phyloP scores from a whole-genome alignment of 345 rosid genomes.

The Camelina hispida region DNA sequence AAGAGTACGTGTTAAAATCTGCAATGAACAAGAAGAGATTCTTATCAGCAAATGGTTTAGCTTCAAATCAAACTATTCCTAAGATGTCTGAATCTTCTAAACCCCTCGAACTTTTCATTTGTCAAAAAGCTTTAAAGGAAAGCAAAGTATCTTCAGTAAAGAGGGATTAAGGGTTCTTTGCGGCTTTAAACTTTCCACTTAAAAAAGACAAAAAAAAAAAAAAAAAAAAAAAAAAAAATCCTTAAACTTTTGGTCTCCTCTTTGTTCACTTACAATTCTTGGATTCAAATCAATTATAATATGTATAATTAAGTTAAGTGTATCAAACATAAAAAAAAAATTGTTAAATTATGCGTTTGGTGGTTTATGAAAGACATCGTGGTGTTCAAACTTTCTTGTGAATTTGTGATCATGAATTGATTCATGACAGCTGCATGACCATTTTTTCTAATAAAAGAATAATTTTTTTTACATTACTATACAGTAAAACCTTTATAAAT shows the following conservation, averaged over 20 bases:
- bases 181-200: neutral
- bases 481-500: too few species aligned
- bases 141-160: conserved; percentile 30
- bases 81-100: conserved; percentile 48
- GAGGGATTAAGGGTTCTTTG: conserved; percentile 22
- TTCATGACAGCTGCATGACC: too few species aligned
- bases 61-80: conserved; percentile 37
- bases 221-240: too few species aligned
- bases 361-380: neutral
- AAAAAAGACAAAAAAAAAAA: too few species aligned
- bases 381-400: too few species aligned
- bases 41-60: conserved; percentile 38
- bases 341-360: neutral
- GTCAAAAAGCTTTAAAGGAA: conserved; percentile 28
- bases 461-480: too few species aligned
- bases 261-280: neutral
- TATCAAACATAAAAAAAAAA: neutral
- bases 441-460: too few species aligned
- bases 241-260: neutral
- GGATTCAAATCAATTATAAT: conserved; percentile 2
- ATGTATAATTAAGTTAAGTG: neutral
- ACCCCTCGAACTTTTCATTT: conserved; percentile 33
- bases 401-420: too few species aligned
- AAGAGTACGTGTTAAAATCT: conserved; percentile 36
- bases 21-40: conserved; percentile 39